phyloP scores from a whole-genome alignment of 2,329 filamentous ascomycete species.

The Eutypella sp. region DNA sequence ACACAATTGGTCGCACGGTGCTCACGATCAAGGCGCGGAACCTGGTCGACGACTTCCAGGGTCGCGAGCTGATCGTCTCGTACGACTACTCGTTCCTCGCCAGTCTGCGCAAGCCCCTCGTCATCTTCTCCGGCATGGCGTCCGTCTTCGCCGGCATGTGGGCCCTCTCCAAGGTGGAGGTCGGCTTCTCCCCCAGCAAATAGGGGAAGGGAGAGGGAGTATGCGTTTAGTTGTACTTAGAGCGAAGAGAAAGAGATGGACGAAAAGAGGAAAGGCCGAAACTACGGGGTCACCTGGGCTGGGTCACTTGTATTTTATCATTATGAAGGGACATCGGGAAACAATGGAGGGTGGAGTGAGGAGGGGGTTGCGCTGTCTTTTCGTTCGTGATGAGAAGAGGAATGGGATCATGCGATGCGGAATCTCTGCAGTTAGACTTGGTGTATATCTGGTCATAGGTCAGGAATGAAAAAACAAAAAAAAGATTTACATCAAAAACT shows the following conservation, averaged over 20 bases:
- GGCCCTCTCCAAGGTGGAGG: slow-evolving; percentile 71
- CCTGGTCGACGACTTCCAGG: slow-evolving; percentile 83
- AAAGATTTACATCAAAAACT: too few species aligned
- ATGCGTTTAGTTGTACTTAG: neutral
- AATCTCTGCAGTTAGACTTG: too few species aligned
- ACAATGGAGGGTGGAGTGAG: too few species aligned
- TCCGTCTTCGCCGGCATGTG: slow-evolving; percentile 71
- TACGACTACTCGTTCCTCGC: slow-evolving; percentile 79
- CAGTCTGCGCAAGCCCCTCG: slow-evolving; percentile 77
- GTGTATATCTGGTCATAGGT: too few species aligned
- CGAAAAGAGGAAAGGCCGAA: neutral
- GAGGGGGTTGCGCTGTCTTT: too few species aligned
- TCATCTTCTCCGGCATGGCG: slow-evolving; percentile 70
- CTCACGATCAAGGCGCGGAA: slow-evolving; percentile 78
- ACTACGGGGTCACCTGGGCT: neutral
- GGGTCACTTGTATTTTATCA: too few species aligned
- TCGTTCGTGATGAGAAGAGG: too few species aligned
- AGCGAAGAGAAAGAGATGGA: neutral
- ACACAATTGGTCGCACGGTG: slow-evolving; percentile 82
- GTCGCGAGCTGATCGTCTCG: slow-evolving; percentile 75
- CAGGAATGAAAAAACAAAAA: too few species aligned
- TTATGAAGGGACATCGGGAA: too few species aligned
- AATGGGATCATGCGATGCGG: too few species aligned
- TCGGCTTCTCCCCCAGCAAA: slow-evolving; percentile 65
- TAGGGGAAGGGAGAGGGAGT: slow-evolving; percentile 16